Percentiles rank a stretch among this genome's conserved stretches.
Evolutionary conservation across 1,284 basidiomycete genomes (phyloP).

Genomic region (Xanthoconium separans): DNA sequence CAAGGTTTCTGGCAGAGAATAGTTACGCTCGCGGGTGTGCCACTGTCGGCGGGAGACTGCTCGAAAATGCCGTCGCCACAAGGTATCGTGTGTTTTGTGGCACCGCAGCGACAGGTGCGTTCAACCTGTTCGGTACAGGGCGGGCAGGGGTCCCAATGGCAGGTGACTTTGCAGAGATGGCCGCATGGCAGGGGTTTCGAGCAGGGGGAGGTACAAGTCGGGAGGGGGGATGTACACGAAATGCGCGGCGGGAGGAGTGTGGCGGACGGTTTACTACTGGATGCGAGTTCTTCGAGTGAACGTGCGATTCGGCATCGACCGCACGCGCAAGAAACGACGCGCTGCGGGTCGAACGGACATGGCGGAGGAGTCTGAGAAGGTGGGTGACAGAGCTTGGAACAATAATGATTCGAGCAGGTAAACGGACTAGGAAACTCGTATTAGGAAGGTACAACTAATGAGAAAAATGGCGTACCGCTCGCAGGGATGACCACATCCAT

Average conservation of each 20-base stretch:
- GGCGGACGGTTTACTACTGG: neutral
- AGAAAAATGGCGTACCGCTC: slow-evolving; percentile 42
- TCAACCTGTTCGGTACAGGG: slow-evolving; percentile 69
- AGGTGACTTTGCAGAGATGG: slow-evolving; percentile 64
- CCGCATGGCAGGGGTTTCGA: slow-evolving; percentile 62
- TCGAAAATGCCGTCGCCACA: slow-evolving; percentile 40
- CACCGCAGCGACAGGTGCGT: slow-evolving; percentile 79
- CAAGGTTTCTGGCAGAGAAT: slow-evolving; percentile 81
- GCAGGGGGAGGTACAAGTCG: slow-evolving; percentile 73
- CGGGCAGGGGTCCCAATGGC: slow-evolving; percentile 69
- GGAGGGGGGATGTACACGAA: slow-evolving; percentile 73
- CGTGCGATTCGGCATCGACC: slow-evolving; percentile 57
- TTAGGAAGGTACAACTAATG: slow-evolving; percentile 2
- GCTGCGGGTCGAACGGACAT: slow-evolving; percentile 74
- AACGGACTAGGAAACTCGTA: slow-evolving; percentile 48
- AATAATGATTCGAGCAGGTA: slow-evolving; percentile 75
- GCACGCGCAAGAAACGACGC: slow-evolving; percentile 79
- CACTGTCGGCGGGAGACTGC: neutral
- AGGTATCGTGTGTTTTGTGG: slow-evolving; percentile 50
- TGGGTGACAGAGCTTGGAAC: slow-evolving; percentile 70
- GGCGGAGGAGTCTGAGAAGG: slow-evolving; percentile 55
- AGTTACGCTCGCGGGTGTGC: slow-evolving; percentile 40
- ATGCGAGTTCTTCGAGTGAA: slow-evolving; percentile 35
- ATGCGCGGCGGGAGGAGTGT: slow-evolving; percentile 45
- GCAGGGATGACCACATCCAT: slow-evolving; percentile 64